Evolutionary conservation across 768 basidiomycete genomes (phyloP).

Genomic region (Mrakia frigida): DNA sequence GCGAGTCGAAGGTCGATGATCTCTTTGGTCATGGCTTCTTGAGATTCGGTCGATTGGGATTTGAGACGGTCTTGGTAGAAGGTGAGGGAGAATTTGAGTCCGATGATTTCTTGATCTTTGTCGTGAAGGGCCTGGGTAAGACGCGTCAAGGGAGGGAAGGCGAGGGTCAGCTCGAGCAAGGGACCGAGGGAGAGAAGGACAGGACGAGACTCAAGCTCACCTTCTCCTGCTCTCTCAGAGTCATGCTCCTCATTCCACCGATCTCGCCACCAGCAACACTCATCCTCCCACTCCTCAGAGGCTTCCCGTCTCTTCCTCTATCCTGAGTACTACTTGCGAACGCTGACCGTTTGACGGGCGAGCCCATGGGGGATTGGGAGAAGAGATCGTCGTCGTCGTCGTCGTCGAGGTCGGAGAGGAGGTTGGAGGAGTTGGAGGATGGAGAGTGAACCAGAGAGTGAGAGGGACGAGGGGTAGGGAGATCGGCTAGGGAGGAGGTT

Average conservation of each 20-base stretch:
- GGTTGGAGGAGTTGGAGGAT: conserved; percentile 9
- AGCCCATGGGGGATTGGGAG: conserved; percentile 16
- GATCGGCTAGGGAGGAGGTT: conserved; percentile 13
- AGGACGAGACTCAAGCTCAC: conserved; percentile 45
- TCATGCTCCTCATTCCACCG: conserved; percentile 49
- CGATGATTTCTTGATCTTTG: conserved; percentile 95
- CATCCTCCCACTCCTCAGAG: background rate
- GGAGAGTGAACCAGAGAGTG: background rate
- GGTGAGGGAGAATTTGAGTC: conserved; percentile 89
- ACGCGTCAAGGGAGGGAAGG: background rate
- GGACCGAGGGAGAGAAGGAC: background rate
- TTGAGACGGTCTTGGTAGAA: conserved; percentile 90
- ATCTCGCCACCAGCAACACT: conserved; percentile 22
- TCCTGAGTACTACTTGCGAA: too few species aligned
- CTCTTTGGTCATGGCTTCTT: conserved; percentile 84
- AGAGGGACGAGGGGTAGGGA: conserved; percentile 8
- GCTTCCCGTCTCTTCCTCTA: background rate
- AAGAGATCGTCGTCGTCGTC: conserved; percentile 26
- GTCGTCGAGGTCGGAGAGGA: background rate
- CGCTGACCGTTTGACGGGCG: background rate
- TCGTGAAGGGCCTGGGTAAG: conserved; percentile 75
- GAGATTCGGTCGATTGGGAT: conserved; percentile 82
- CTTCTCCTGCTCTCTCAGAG: conserved; percentile 94
- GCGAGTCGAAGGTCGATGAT: conserved; percentile 91
- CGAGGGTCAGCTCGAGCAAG: background rate